phyloP scores from a whole-genome alignment of 2,329 filamentous ascomycete species.

The Diplodia intermedia region DNA sequence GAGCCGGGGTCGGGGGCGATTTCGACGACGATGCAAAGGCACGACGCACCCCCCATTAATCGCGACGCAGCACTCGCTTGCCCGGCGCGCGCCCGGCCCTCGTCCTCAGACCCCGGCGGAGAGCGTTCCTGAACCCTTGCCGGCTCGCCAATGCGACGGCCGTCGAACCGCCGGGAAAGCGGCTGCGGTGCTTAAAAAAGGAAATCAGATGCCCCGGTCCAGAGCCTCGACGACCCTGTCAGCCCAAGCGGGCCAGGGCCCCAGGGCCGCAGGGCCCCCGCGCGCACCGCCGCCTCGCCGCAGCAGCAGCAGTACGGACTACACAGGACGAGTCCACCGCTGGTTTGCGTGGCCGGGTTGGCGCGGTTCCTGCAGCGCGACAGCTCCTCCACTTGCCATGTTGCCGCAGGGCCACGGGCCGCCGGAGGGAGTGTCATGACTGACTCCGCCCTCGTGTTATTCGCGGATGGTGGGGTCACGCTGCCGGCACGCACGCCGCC shows the following conservation, averaged over 20 bases:
- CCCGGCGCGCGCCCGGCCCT: slow-evolving; percentile 19
- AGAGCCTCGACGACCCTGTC: slow-evolving; percentile 24
- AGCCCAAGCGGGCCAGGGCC: background rate
- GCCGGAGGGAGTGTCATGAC: slow-evolving; percentile 22
- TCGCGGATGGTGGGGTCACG: slow-evolving; percentile 22
- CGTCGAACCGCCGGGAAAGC: slow-evolving; percentile 14
- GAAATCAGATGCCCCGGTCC: slow-evolving; percentile 20
- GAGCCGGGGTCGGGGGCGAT: background rate
- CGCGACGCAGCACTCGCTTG: slow-evolving; percentile 17
- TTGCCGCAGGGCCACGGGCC: slow-evolving; percentile 27
- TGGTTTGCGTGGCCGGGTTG: background rate
- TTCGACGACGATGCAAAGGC: no score
- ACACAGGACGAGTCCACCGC: background rate
- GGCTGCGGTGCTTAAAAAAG: slow-evolving; percentile 24
- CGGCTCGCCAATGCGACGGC: slow-evolving; percentile 10
- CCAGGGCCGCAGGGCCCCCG: background rate
- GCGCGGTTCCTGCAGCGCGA: slow-evolving; percentile 25
- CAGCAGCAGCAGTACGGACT: background rate
- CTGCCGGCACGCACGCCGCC: slow-evolving; percentile 15
- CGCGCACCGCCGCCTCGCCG: slow-evolving; percentile 11
- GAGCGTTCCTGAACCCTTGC: slow-evolving; percentile 17
- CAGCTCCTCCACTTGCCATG: slow-evolving; percentile 27
- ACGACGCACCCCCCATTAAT: slow-evolving; percentile 14
- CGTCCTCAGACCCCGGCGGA: slow-evolving; percentile 20
- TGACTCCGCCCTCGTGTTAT: slow-evolving; percentile 25